Conservation (phyloP, 139 green algal species). For the Parachlorella kessleri region DNA sequence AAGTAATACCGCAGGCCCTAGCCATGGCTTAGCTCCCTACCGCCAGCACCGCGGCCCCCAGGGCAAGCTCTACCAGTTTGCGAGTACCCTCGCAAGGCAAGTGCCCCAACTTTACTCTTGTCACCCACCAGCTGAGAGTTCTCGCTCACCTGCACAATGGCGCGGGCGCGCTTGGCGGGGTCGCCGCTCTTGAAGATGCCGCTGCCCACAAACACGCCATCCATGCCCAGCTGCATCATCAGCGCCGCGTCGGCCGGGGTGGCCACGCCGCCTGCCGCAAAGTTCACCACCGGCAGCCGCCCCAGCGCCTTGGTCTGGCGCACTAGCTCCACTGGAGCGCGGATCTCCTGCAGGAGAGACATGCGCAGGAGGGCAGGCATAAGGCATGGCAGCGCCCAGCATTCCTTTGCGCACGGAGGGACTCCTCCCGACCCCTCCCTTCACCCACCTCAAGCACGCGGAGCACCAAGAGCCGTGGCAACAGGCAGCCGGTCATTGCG, state of each 20-base stretch:
- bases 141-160: conserved; percentile 97
- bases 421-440: too few relatives aligned
- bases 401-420: too few relatives aligned
- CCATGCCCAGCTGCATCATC: conserved; percentile 99
- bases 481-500: too few relatives aligned
- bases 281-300: conserved; percentile 98
- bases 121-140: too few relatives aligned
- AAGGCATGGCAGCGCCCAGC: too few relatives aligned
- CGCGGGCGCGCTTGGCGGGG: conserved; percentile 87
- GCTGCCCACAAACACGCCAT: conserved; percentile 98
- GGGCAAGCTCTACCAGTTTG: too few relatives aligned
- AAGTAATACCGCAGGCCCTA: too few relatives aligned
- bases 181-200: conserved; percentile 99
- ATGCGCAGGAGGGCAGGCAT: not conserved
- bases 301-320: conserved; percentile 80
- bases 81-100: too few relatives aligned
- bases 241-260: conserved; percentile 98
- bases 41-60: not conserved
- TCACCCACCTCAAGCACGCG: too few relatives aligned
- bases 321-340: conserved; percentile 94
- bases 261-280: conserved; percentile 97
- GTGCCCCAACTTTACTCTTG: too few relatives aligned
- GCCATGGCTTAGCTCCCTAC: too few relatives aligned
- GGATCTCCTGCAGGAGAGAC: conserved; percentile 73
- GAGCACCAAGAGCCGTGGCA: too few relatives aligned